phyloP scores from a whole-genome alignment of 2,329 filamentous ascomycete species.

The Cadophora sp. region DNA sequence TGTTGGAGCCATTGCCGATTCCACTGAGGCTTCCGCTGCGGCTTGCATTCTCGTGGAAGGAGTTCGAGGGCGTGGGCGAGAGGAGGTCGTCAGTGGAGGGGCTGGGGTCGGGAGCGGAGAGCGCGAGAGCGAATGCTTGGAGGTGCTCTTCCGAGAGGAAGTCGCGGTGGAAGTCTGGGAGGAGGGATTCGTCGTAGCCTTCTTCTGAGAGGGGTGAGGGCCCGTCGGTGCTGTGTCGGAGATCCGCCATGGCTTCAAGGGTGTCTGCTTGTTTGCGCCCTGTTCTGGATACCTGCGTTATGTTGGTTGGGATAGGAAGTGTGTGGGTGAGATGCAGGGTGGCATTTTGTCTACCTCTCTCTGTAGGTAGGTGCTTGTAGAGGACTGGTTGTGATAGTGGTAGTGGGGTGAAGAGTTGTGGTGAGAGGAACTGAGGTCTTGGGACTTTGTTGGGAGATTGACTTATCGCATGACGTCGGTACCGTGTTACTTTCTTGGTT shows the following conservation, averaged over 20 bases:
- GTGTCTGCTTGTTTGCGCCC: background rate
- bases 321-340: conserved; percentile 5
- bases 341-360: conserved; percentile 10
- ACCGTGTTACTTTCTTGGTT: conserved; percentile 18
- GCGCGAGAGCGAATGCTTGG: conserved; percentile 78
- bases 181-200: conserved; percentile 69
- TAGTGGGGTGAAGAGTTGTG: conserved; percentile 14
- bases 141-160: conserved; percentile 79
- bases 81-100: conserved; percentile 63
- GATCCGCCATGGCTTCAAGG: conserved; percentile 48
- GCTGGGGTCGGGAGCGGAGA: conserved; percentile 80
- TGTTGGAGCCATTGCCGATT: background rate
- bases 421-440: conserved; percentile 8
- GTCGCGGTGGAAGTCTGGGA: conserved; percentile 82
- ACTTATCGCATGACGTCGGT: conserved; percentile 30
- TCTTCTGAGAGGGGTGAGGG: conserved; percentile 65
- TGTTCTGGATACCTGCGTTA: background rate
- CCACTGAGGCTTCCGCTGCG: background rate
- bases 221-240: conserved; percentile 51
- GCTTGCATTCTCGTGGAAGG: background rate
- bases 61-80: conserved; percentile 5
- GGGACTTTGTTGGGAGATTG: conserved; percentile 20
- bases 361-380: background rate
- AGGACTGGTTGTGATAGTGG: too few relatives aligned
- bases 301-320: background rate